Evolutionary conservation across 805 yeast genomes (phyloP), one percentile per base, ranked within the genome.

Genomic region (Yarrowia divulgata): DNA sequence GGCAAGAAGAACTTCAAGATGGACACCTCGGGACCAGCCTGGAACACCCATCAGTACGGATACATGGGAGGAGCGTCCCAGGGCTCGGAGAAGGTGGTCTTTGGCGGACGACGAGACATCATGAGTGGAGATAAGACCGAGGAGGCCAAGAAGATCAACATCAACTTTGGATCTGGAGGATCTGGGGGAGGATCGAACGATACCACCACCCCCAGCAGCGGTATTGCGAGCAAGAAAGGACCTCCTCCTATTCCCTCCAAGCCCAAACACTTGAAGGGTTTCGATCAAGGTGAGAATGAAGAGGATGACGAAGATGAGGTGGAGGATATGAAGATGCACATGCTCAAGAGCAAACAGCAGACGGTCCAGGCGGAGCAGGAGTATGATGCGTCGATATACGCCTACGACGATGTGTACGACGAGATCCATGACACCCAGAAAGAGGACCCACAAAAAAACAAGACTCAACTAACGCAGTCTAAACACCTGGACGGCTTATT

Each of bases 21-120:
- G 76, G 48, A 88, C 87, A 75, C 92, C 91, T 63, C 75, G 23
- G 76, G 78, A 39, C 75, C 79, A 13, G 81, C 82, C 14, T 87
- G 90, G 90, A 85, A 87, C 71, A 81, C 88, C 0, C 70, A 80
- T 10, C 89, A 87, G 72, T 86, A 87, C 73, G 90, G 90, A 0
- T 86, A 82, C 71, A 84, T 85, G 83, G 81, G 81, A 43, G 89
- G 89, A 37, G 85, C 87, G 2, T 83, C 83, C 48, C 89, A 85
- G 70, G 77, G 80, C 3, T 80, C 84, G 0, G 89, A 87, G 73
- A 81, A 81, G 29, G 81, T 87, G 13, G 86, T 85, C 0, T 84
- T 86, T 73, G 88, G 89, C 2, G 82, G 81, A 42, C 77, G 82
- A 69, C 79, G 88, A 69, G 82, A 85, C 73, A 81, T 87, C 45